Evolutionary conservation across 768 basidiomycete species (phyloP).

Genomic region (Pleurotus cornucopiae): DNA sequence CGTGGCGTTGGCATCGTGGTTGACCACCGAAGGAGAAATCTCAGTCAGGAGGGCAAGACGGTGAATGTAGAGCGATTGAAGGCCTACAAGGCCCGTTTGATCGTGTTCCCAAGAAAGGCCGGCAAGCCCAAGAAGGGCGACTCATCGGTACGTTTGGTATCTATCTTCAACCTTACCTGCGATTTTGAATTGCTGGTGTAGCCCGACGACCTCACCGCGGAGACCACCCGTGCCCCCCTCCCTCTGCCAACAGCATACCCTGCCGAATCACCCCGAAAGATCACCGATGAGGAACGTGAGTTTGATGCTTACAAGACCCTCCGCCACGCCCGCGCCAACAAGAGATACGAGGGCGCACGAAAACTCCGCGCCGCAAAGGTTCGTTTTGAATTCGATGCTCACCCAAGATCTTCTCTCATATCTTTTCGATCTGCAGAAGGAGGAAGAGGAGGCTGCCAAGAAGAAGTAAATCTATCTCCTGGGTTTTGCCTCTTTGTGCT

Average conservation of each 20-base stretch:
- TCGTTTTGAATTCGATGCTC: conserved; percentile 20
- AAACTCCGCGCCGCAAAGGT: conserved; percentile 86
- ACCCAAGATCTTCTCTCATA: background rate
- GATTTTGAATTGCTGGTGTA: conserved; percentile 23
- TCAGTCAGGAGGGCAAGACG: conserved; percentile 95
- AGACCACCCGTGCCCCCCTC: conserved; percentile 64
- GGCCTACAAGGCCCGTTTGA: conserved; percentile 87
- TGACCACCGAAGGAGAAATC: conserved; percentile 94
- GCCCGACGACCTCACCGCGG: conserved; percentile 79
- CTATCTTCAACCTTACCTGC: conserved; percentile 8
- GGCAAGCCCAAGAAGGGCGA: conserved; percentile 96
- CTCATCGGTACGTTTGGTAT: conserved; percentile 62
- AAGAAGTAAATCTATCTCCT: conserved; percentile 61
- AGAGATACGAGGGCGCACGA: conserved; percentile 83
- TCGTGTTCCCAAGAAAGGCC: conserved; percentile 96
- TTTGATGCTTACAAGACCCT: conserved; percentile 89
- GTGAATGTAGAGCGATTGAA: conserved; percentile 92
- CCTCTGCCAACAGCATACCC: conserved; percentile 65
- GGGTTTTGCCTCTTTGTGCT: conserved; percentile 16
- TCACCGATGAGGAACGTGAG: conserved; percentile 84
- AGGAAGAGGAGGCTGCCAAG: conserved; percentile 89
- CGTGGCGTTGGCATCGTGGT: conserved; percentile 90
- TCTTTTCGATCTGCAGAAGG: conserved; percentile 47
- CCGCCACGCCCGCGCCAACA: conserved; percentile 76
- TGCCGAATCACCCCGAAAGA: conserved; percentile 87